Evolutionary conservation across 768 basidiomycete species (phyloP).

Genomic region (Hortiboletus campestris): DNA sequence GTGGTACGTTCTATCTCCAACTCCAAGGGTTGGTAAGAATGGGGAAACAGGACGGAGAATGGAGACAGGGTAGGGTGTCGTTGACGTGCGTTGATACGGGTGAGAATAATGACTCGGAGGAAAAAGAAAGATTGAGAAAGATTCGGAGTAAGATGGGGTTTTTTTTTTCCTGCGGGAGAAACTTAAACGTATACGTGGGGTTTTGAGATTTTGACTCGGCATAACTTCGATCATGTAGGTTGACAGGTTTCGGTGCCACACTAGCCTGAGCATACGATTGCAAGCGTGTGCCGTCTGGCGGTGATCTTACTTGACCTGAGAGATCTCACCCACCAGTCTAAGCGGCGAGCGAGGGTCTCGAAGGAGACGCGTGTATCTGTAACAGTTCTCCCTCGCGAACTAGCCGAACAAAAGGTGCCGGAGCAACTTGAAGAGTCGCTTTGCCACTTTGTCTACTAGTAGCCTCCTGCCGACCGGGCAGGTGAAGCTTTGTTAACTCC

Average conservation of each 20-base stretch:
- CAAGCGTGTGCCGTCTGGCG: background rate
- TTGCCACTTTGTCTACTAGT: too few relatives aligned
- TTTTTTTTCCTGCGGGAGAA: too few relatives aligned
- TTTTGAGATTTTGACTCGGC: background rate
- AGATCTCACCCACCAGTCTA: background rate
- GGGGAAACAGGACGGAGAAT: background rate
- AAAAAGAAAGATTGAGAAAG: background rate
- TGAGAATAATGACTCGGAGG: background rate
- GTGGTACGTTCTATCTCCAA: background rate
- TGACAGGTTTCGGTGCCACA: background rate
- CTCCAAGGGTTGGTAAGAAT: background rate
- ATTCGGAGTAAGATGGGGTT: background rate
- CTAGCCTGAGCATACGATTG: background rate
- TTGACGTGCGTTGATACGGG: background rate
- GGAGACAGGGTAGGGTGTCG: too few relatives aligned
- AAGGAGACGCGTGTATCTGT: background rate
- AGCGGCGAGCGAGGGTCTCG: background rate
- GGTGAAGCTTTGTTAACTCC: conserved; percentile 6
- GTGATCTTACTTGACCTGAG: background rate
- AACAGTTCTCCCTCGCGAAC: background rate
- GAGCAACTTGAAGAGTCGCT: background rate
- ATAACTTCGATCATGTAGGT: background rate
- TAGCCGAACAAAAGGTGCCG: background rate
- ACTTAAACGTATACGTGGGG: too few relatives aligned
- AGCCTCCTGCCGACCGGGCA: background rate